phyloP scores from a whole-genome alignment of 371 early-diverging fungal genomes.

The Syncephalastrum sp. region DNA sequence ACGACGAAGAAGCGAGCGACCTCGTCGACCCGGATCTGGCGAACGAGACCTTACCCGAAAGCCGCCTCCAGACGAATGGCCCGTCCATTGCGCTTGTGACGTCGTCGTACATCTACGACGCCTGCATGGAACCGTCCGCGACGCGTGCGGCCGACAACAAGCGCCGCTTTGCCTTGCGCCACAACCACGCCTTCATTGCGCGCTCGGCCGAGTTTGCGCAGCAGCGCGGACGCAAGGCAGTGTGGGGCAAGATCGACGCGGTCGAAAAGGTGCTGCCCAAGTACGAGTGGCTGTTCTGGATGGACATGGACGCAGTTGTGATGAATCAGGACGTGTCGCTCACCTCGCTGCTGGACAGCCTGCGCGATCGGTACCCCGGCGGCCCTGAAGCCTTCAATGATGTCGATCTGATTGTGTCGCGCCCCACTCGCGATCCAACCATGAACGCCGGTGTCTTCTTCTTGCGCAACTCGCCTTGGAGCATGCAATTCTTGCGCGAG shows the following conservation, averaged over 20 bases:
- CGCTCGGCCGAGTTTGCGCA: conserved; percentile 63
- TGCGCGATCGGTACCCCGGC: conserved; percentile 25
- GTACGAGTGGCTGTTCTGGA: conserved; percentile 70
- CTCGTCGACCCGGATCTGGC: conserved; percentile 6
- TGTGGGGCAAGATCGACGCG: conserved; percentile 65
- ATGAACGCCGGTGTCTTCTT: conserved; percentile 67
- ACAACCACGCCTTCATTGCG: conserved; percentile 62
- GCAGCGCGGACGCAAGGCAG: conserved; percentile 48
- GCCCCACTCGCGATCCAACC: conserved; percentile 48
- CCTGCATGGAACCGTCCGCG: conserved; percentile 67
- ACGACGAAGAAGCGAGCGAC: conserved; percentile 15
- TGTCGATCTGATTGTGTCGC: conserved; percentile 50
- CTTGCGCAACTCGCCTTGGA: conserved; percentile 62
- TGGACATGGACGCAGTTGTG: conserved; percentile 69
- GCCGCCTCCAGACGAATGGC: conserved; percentile 5
- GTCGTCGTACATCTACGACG: conserved; percentile 58
- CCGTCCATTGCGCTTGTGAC: conserved; percentile 52
- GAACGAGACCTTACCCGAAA: conserved; percentile 5
- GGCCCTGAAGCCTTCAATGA: conserved; percentile 24
- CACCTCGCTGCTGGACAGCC: conserved; percentile 35
- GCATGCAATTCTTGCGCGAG: conserved; percentile 49
- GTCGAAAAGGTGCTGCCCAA: conserved; percentile 62
- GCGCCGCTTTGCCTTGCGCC: conserved; percentile 50
- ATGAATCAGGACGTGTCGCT: conserved; percentile 46
- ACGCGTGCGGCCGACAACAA: conserved; percentile 56